Conservation (phyloP, 768 basidiomycete species). For the Podaxis mareebaensis region DNA sequence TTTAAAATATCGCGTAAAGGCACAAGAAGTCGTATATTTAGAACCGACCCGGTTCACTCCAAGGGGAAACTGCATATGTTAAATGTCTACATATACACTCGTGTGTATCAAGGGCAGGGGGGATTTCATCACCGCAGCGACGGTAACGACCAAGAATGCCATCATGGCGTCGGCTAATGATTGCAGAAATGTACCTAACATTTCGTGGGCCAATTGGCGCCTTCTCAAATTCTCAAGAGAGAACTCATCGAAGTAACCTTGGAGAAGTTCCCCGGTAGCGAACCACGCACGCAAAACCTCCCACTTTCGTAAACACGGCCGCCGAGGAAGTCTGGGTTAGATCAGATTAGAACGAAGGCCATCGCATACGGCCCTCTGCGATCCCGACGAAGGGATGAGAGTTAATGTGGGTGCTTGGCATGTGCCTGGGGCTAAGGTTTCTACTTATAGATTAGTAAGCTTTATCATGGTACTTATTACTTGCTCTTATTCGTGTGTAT, state of each 20-base stretch:
- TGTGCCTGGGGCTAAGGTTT: not conserved
- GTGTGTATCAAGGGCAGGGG: not conserved
- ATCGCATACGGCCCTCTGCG: not conserved
- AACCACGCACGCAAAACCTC: not conserved
- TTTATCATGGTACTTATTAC: not conserved
- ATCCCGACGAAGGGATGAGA: not conserved
- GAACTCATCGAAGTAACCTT: not conserved
- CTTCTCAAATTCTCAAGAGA: not conserved
- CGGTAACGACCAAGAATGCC: not conserved
- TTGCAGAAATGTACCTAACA: not conserved
- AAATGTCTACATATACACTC: not conserved
- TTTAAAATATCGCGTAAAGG: conserved; percentile 4
- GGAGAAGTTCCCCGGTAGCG: not conserved
- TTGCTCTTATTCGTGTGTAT: not conserved
- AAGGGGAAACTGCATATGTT: not conserved
- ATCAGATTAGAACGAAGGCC: not conserved
- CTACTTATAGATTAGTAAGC: not conserved
- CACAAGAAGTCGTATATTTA: conserved; percentile 4
- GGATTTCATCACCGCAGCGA: not conserved
- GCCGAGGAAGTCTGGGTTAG: not conserved
- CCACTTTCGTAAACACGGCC: not conserved
- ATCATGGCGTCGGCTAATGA: not conserved
- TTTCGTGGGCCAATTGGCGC: not conserved
- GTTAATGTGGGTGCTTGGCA: not conserved
- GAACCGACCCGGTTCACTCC: conserved; percentile 11